A percentile compares a stretch with the other conserved stretches of the same genome.
These are phyloP conservation scores for Lachancea sp. DNA, from an alignment of 805 yeast species.

Conservation along the genomic window DNA sequence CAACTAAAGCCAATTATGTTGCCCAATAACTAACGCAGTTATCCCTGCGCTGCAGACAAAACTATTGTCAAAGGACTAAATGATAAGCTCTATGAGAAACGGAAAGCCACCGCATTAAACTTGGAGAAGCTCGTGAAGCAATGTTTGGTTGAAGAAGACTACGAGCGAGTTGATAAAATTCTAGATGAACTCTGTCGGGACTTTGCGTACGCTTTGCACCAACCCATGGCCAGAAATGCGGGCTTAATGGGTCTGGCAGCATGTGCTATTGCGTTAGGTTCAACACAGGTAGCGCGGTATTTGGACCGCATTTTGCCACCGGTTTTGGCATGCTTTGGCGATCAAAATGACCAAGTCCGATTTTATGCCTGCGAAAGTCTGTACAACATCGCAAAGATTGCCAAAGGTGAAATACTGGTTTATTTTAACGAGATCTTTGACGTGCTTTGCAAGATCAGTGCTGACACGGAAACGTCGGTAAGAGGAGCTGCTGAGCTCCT, in stretches of 20 bases:
- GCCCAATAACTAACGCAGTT: no score
- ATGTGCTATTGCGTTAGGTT: constrained; percentile 87
- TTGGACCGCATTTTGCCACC: constrained; percentile 86
- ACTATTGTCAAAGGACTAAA: constrained; percentile 59
- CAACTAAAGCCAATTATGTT: no score
- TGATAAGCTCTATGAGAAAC: constrained; percentile 70
- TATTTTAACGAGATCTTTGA: constrained; percentile 95
- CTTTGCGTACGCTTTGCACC: constrained; percentile 75
- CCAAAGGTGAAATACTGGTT: constrained; percentile 85
- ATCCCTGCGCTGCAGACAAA: constrained; percentile 52
- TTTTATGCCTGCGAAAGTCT: constrained; percentile 95
- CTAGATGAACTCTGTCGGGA: constrained; percentile 73
- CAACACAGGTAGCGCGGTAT: constrained; percentile 72
- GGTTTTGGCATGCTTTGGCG: constrained; percentile 90
- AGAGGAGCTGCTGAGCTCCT: constrained; percentile 92
- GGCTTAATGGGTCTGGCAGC: constrained; percentile 95
- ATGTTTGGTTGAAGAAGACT: constrained; percentile 35
- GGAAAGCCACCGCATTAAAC: constrained; percentile 72
- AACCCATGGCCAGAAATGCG: constrained; percentile 87
- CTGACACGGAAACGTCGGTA: constrained; percentile 86
- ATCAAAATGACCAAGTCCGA: constrained; percentile 93
- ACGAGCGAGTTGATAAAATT: constrained; percentile 37
- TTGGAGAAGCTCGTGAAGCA: constrained; percentile 72
- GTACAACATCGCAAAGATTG: constrained; percentile 93
- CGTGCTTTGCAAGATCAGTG: constrained; percentile 79